Evolutionary conservation across 305 asterid genomes (phyloP).

Genomic region (Petunia hybrid): DNA sequence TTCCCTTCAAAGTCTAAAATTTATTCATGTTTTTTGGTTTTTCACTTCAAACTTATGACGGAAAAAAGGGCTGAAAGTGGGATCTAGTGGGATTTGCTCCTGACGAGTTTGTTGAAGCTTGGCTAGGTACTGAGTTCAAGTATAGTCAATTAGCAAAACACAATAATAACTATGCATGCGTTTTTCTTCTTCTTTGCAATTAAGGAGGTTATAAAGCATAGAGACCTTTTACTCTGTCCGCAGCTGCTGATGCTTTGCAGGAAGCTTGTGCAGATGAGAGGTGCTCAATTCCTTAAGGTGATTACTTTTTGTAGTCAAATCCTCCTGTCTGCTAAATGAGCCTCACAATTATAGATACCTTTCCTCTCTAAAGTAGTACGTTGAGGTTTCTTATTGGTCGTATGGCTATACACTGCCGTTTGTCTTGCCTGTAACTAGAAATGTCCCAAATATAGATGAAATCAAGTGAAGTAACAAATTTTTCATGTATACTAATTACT

Average conservation of each 20-base stretch:
- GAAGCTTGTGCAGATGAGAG: constrained; percentile 86
- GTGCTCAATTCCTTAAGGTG: constrained; percentile 77
- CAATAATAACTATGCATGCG: neutral
- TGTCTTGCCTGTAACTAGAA: neutral
- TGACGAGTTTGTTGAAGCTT: constrained; percentile 53
- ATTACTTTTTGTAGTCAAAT: neutral
- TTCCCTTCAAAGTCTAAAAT: too few species aligned
- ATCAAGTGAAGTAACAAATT: neutral
- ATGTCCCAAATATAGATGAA: neutral
- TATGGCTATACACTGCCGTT: neutral
- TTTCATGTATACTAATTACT: neutral
- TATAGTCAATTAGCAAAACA: constrained; percentile 1
- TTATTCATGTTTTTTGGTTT: too few species aligned
- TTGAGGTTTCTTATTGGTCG: neutral
- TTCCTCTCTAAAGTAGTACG: neutral
- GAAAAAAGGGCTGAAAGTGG: constrained; percentile 60
- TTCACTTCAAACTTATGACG: constrained; percentile 31
- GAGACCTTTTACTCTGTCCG: constrained; percentile 61
- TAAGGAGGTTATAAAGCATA: constrained; percentile 68
- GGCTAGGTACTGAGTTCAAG: constrained; percentile 63
- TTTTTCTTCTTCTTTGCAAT: constrained; percentile 28
- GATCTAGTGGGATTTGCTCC: constrained; percentile 64
- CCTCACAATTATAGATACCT: neutral
- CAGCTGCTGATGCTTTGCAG: constrained; percentile 80
- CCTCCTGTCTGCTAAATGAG: neutral